Base-by-base conservation (phyloP, 768 basidiomycete genomes). In the Mycena galopus region DNA sequence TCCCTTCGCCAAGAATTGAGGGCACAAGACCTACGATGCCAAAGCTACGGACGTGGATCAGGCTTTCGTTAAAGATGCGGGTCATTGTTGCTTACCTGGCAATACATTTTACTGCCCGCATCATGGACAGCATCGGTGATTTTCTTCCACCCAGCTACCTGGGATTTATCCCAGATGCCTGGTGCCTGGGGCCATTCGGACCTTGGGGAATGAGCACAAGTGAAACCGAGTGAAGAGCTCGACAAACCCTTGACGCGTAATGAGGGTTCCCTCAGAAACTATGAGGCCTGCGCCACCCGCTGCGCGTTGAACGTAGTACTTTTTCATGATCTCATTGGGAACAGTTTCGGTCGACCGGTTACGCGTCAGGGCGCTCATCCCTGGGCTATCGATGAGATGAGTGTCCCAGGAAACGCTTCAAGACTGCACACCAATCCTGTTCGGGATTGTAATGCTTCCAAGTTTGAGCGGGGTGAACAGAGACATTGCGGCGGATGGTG, bases 111-210 rank as follows among this genome's bases (percentile, higher is more conserved):
- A 14, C 84, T 82, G 7, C 85, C 87, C 33, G 82, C 84, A 8
- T 77, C 77, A 69, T 90, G 88, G 16, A 90, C 86, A 0, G 82
- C 82, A 51, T 86, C 85, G 5, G 80, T 84, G 58, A 89, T 79
- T 60, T 81, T 82, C 75, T 84, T 87, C 87, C 87, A 88, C 3
- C 77, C 86, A n/a, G 72, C 73, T 10, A 86, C 79, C 67, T 88
- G 86, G 27, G 84, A 81, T n/a, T 83, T 74, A 69, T 79, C 82
- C 86, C 86, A 88, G 35, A 88, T 83, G 11, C 87, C 87, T 19
- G 86, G 86, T 0, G 71, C 71, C 17, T 50, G 35, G 8, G 50
- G 65, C 71, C 71, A 72, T 86, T 87, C 69, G 47, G 53, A 60
- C 25, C 62, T 67, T 19, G 44, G 9, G 51, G n/a, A 56, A 25